phyloP scores from a whole-genome alignment of 2,329 filamentous ascomycete genomes.

The Biscogniauxia marginata region DNA sequence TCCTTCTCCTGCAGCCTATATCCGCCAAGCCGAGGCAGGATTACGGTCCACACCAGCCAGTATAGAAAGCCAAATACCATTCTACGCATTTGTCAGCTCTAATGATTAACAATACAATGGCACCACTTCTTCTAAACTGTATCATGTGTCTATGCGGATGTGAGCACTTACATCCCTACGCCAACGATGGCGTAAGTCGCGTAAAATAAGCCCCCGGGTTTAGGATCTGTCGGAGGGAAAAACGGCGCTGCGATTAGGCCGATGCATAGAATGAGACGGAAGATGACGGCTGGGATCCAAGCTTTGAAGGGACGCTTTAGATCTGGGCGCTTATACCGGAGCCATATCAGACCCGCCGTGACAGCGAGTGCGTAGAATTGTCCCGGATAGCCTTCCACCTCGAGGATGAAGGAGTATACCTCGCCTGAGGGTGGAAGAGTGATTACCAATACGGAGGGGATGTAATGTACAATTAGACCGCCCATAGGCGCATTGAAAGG shows the following conservation, averaged over 20 bases:
- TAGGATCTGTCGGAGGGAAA: constrained; percentile 53
- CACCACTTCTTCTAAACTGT: not conserved
- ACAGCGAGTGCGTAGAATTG: constrained; percentile 60
- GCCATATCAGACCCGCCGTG: constrained; percentile 56
- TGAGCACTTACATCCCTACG: constrained; percentile 49
- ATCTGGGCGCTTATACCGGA: constrained; percentile 59
- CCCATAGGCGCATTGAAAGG: constrained; percentile 68
- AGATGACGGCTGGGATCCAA: constrained; percentile 58
- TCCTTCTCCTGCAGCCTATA: constrained; percentile 63
- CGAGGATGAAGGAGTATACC: constrained; percentile 71
- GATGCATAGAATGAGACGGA: constrained; percentile 53
- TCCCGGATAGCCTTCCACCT: constrained; percentile 67
- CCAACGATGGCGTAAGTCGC: constrained; percentile 55
- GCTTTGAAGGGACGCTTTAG: constrained; percentile 64
- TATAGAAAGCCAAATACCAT: constrained; percentile 60
- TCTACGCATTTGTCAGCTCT: constrained; percentile 37
- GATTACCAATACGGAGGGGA: constrained; percentile 68
- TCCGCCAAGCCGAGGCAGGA: constrained; percentile 56
- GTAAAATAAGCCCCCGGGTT: constrained; percentile 48
- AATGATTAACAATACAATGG: not conserved
- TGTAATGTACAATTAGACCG: constrained; percentile 65
- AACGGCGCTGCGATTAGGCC: constrained; percentile 61
- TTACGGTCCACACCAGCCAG: constrained; percentile 66
- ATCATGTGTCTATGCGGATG: not conserved
- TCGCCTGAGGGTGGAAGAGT: constrained; percentile 61